A percentile compares a stretch with the other conserved stretches of the same genome.
Evolutionary conservation across 345 rosid species (phyloP).

Genomic region (Cardamine chenopodiifolia): DNA sequence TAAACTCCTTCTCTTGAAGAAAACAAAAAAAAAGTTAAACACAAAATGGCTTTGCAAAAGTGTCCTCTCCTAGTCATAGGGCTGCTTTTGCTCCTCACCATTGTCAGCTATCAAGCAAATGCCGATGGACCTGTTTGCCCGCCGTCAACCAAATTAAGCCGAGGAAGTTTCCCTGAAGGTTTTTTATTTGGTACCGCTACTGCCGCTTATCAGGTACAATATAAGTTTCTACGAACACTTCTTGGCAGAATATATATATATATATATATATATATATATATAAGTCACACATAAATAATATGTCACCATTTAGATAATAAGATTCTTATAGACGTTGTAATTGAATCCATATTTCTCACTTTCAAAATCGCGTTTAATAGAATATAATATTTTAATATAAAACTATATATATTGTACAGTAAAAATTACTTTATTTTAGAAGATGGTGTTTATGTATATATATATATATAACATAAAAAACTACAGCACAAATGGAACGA

Average conservation of each 20-base stretch:
- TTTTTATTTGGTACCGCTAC: conserved; percentile 44
- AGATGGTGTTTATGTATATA: background rate
- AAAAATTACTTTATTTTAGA: background rate
- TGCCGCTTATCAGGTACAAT: conserved; percentile 38
- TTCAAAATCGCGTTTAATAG: background rate
- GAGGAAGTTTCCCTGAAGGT: conserved; percentile 33
- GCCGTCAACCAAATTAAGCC: conserved; percentile 18
- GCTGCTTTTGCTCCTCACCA: conserved; percentile 20
- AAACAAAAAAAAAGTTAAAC: background rate
- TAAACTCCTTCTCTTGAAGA: background rate
- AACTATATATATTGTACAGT: background rate
- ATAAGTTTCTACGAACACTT: background rate
- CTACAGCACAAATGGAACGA: background rate
- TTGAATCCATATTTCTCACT: background rate
- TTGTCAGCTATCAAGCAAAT: conserved; percentile 6
- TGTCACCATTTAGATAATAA: background rate
- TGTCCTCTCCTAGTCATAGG: conserved; percentile 30
- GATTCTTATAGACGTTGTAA: background rate
- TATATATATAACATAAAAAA: background rate
- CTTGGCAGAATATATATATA: background rate
- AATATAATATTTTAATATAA: background rate
- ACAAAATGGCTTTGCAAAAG: conserved; percentile 26
- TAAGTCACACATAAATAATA: background rate
- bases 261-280: no score
- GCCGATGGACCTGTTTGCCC: conserved; percentile 38